These are phyloP conservation scores for Candida namnaoensis DNA, from an alignment of 805 yeast genomes.

Conservation along the genomic window DNA sequence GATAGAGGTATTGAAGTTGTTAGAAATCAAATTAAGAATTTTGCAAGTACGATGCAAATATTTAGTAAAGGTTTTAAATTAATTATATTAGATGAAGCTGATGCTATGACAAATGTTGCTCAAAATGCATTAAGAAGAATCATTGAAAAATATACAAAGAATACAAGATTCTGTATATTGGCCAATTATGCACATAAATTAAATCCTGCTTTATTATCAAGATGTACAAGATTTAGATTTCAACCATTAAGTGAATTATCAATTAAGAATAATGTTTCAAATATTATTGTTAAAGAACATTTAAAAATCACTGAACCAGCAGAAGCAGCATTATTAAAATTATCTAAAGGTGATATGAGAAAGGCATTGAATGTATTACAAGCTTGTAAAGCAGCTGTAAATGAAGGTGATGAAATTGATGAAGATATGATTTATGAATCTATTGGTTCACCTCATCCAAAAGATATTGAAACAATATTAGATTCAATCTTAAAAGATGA, in stretches of 20 bases:
- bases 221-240: slow-evolving; percentile 94
- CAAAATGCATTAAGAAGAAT: slow-evolving; percentile 72
- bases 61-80: slow-evolving; percentile 80
- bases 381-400: slow-evolving; percentile 80
- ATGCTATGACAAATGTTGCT: slow-evolving; percentile 85
- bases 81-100: slow-evolving; percentile 93
- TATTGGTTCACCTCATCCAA: slow-evolving; percentile 92
- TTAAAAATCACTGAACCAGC: slow-evolving; percentile 55
- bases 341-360: slow-evolving; percentile 96
- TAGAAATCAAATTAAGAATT: slow-evolving; percentile 93
- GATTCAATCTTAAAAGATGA: slow-evolving; percentile 78
- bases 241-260: slow-evolving; percentile 69
- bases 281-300: slow-evolving; percentile 63
- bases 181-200: slow-evolving; percentile 95
- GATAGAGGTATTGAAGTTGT: slow-evolving; percentile 98
- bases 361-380: slow-evolving; percentile 88
- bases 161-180: slow-evolving; percentile 90
- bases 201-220: slow-evolving; percentile 87
- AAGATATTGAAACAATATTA: slow-evolving; percentile 66
- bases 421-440: slow-evolving; percentile 83
- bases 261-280: slow-evolving; percentile 54
- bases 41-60: slow-evolving; percentile 93
- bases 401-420: slow-evolving; percentile 47
- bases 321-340: slow-evolving; percentile 49
- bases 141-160: slow-evolving; percentile 88